These are phyloP conservation scores for Apiospora koreana DNA, from an alignment of 2,329 filamentous ascomycete genomes.

Conservation along the genomic window DNA sequence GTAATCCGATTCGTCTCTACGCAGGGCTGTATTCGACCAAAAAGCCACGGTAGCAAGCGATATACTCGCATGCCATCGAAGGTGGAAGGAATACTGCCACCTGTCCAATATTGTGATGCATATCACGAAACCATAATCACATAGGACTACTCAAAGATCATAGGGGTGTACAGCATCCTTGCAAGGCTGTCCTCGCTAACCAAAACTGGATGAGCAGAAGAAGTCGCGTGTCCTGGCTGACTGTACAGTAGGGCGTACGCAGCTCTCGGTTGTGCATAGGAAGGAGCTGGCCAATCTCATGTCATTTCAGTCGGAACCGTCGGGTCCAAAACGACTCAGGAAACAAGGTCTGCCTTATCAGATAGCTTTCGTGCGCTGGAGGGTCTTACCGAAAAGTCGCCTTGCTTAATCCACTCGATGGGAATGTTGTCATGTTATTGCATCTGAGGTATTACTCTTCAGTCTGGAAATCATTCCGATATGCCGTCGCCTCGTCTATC, in stretches of 20 bases:
- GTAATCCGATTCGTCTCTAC: no score
- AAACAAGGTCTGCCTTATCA: not conserved
- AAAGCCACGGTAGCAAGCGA: not conserved
- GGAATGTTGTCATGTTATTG: not conserved
- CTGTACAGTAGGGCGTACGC: not conserved
- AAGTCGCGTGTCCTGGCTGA: not conserved
- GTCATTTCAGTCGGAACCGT: not conserved
- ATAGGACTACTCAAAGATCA: no score
- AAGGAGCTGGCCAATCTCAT: not conserved
- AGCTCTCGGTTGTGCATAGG: not conserved
- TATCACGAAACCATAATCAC: not conserved
- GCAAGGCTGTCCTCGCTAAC: not conserved
- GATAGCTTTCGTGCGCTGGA: not conserved
- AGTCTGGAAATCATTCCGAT: not conserved
- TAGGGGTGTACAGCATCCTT: not conserved
- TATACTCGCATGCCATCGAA: not conserved
- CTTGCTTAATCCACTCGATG: not conserved
- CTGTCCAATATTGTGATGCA: not conserved
- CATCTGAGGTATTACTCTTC: not conserved
- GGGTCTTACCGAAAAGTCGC: not conserved
- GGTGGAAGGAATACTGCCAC: not conserved
- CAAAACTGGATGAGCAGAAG: not conserved
- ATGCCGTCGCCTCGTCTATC: not conserved
- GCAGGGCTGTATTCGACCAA: not conserved
- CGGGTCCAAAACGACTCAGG: not conserved